Conservation (phyloP, 192 early-diverging fungal genomes). For the Coemansia reversa region DNA sequence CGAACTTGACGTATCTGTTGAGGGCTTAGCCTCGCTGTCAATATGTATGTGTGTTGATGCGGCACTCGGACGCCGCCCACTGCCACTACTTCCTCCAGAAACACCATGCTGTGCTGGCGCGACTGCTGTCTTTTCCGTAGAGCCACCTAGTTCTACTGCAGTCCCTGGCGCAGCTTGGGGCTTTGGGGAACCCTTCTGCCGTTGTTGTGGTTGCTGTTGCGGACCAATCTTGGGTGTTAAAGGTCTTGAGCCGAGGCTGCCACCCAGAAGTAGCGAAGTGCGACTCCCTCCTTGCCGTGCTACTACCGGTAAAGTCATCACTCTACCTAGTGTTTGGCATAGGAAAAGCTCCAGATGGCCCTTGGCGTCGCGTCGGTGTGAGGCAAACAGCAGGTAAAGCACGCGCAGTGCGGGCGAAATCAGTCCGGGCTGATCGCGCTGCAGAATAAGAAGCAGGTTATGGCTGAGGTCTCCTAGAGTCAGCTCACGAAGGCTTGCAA, state of each 20-base stretch:
- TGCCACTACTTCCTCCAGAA: background rate
- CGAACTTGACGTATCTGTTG: conserved; percentile 12
- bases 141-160: background rate
- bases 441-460: conserved; percentile 75
- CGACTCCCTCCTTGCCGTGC: conserved; percentile 38
- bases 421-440: conserved; percentile 30
- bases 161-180: background rate
- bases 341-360: conserved; percentile 53
- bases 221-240: conserved; percentile 21
- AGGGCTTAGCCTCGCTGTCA: background rate
- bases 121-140: background rate
- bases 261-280: conserved; percentile 15
- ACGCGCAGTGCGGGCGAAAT: conserved; percentile 52
- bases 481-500: conserved; percentile 63
- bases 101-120: background rate
- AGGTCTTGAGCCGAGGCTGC: conserved; percentile 9
- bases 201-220: conserved; percentile 11
- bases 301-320: conserved; percentile 31
- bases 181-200: background rate
- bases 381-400: conserved; percentile 53
- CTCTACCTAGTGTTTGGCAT: conserved; percentile 45
- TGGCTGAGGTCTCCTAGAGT: conserved; percentile 83
- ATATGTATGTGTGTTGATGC: conserved; percentile 1
- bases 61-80: conserved; percentile 23
- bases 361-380: conserved; percentile 40